These are phyloP conservation scores for Fusarium sp. DNA, from an alignment of 2,329 filamentous ascomycete genomes.

Conservation along the genomic window DNA sequence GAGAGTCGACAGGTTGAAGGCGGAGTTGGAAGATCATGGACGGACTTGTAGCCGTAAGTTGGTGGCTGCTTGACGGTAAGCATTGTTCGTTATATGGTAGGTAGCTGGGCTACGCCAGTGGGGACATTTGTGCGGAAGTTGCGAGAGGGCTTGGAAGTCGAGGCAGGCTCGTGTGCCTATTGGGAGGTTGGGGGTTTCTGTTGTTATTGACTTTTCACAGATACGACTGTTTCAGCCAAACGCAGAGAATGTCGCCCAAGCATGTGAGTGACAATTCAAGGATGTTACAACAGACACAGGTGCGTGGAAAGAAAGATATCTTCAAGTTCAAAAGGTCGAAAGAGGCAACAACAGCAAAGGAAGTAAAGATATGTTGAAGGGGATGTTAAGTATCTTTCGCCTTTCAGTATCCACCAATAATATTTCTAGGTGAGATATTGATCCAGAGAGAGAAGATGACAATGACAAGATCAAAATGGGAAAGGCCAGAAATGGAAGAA, in stretches of 20 bases:
- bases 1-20: constrained; percentile 66
- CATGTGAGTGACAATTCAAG: not conserved
- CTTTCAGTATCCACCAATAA: not conserved
- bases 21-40: constrained; percentile 72
- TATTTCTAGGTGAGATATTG: not conserved
- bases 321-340: not conserved
- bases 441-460: not conserved
- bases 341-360: not conserved
- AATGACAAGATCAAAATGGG: not conserved
- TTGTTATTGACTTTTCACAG: constrained; percentile 35
- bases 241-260: not conserved
- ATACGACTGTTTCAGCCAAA: constrained; percentile 17
- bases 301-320: not conserved
- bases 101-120: constrained; percentile 45
- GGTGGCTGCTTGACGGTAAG: constrained; percentile 71
- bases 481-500: constrained; percentile 18
- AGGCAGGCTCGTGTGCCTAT: constrained; percentile 7
- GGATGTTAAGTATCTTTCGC: not conserved
- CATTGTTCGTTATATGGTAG: constrained; percentile 64
- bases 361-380: not conserved
- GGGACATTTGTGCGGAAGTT: constrained; percentile 44
- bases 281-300: not conserved
- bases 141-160: constrained; percentile 15
- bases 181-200: constrained; percentile 28
- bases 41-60: constrained; percentile 68